phyloP scores from a whole-genome alignment of 2,329 filamentous ascomycete genomes.

The Diaporthe citriasiana region DNA sequence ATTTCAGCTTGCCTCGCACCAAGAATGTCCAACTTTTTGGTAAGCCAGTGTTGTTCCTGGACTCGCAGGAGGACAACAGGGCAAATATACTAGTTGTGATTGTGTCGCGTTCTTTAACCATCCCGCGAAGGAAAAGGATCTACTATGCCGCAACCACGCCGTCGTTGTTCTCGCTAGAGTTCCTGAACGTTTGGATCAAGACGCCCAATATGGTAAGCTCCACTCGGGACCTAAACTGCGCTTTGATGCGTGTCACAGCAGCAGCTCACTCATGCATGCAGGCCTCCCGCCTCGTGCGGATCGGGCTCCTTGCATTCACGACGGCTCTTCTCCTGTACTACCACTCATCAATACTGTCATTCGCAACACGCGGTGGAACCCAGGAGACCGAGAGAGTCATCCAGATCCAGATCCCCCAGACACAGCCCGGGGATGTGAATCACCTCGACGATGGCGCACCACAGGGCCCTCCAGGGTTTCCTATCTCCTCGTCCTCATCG shows the following conservation, averaged over 20 bases:
- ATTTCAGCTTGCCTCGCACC: slow-evolving; percentile 1
- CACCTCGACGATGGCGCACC: background rate
- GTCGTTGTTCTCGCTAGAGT: slow-evolving; percentile 7
- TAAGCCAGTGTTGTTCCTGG: background rate
- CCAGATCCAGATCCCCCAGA: slow-evolving; percentile 9
- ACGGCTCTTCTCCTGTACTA: slow-evolving; percentile 41
- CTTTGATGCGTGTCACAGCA: background rate
- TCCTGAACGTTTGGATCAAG: background rate
- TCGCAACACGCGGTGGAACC: slow-evolving; percentile 1
- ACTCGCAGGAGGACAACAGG: background rate
- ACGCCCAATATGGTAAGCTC: slow-evolving; percentile 30
- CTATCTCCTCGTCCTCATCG: background rate
- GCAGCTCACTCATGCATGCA: slow-evolving; percentile 6
- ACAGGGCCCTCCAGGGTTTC: background rate
- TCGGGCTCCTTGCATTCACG: slow-evolving; percentile 38
- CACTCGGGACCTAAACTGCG: background rate
- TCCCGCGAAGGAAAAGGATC: slow-evolving; percentile 1
- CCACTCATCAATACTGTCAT: slow-evolving; percentile 32
- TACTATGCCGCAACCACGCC: slow-evolving; percentile 14
- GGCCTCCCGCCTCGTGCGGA: slow-evolving; percentile 35
- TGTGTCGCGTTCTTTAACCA: background rate
- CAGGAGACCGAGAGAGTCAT: slow-evolving; percentile 16
- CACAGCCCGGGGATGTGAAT: slow-evolving; percentile 12
- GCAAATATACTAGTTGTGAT: background rate
- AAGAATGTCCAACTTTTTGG: slow-evolving; percentile 4